These are phyloP conservation scores for Scutellaria baicalensis DNA, from an alignment of 257 asterid species.

Conservation along the genomic window DNA sequence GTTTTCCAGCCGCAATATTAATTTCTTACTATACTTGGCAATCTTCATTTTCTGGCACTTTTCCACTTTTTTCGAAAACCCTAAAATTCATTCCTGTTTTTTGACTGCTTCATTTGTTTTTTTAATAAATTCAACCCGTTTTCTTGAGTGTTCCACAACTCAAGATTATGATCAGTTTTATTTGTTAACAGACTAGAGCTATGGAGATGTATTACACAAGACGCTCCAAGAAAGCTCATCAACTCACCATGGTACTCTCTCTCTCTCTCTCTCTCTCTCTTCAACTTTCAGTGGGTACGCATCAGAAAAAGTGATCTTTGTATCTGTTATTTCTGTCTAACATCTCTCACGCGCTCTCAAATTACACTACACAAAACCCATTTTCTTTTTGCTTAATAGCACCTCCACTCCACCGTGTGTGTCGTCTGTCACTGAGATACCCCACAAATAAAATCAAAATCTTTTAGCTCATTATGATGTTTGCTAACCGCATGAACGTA, in stretches of 20 bases:
- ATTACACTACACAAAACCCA: not conserved
- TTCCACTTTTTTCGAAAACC: constrained; percentile 25
- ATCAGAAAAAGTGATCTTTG: constrained; percentile 1
- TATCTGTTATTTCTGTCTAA: constrained; percentile 28
- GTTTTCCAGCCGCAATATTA: constrained; percentile 20
- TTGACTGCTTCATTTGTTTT: not conserved
- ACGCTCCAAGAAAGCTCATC: constrained; percentile 40
- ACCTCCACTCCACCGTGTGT: not conserved
- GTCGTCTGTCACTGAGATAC: constrained; percentile 8
- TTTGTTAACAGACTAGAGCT: constrained; percentile 25
- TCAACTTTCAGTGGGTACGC: constrained; percentile 16
- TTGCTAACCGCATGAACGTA: constrained; percentile 9
- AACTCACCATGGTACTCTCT: constrained; percentile 18
- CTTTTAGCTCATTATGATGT: constrained; percentile 11
- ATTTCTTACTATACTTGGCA: constrained; percentile 27
- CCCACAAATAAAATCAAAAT: constrained; percentile 4
- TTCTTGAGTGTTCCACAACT: not conserved
- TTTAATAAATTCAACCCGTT: not conserved
- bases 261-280: constrained; percentile 19
- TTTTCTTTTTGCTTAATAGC: too few relatives aligned
- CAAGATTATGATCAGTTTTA: not conserved
- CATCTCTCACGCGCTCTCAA: constrained; percentile 25
- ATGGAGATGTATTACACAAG: constrained; percentile 71
- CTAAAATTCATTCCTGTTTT: constrained; percentile 15
- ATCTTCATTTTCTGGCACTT: constrained; percentile 1